These are phyloP conservation scores for Cocos nucifera DNA, from an alignment of 176 grass and related monocot species.

Conservation along the genomic window DNA sequence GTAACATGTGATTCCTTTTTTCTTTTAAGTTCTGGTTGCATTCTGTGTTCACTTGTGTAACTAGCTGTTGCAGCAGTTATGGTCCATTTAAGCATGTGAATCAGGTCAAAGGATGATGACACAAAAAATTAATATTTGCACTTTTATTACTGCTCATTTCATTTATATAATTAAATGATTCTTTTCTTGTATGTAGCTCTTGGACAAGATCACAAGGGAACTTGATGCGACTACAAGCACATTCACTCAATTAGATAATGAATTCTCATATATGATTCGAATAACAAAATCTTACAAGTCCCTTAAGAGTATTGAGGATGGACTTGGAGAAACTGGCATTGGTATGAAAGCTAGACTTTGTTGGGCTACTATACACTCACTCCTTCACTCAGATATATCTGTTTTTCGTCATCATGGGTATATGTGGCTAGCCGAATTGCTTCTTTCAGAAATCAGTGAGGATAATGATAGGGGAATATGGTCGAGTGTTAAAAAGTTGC, in stretches of 20 bases:
- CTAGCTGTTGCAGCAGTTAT: no score
- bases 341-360: conserved; percentile 55
- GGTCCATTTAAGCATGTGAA: no score
- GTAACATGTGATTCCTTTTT: no score
- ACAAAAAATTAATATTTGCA: no score
- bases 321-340: conserved; percentile 53
- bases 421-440: conserved; percentile 94
- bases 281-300: conserved; percentile 73
- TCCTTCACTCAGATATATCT: conserved; percentile 82
- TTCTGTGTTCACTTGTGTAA: no score
- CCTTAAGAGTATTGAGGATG: conserved; percentile 66
- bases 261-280: conserved; percentile 86
- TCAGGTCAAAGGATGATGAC: no score
- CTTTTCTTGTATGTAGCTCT: conserved; percentile 45
- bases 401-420: conserved; percentile 94
- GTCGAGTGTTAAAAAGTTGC: conserved; percentile 74
- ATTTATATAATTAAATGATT: conserved; percentile 13
- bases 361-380: conserved; percentile 77
- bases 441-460: conserved; percentile 83
- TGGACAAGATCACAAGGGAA: conserved; percentile 74
- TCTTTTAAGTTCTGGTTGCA: no score
- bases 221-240: conserved; percentile 67
- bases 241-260: conserved; percentile 73
- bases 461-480: conserved; percentile 60
- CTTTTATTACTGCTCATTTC: no score